phyloP scores from a whole-genome alignment of 495 filamentous ascomycete genomes.

The Talaromyces proteolyticus region DNA sequence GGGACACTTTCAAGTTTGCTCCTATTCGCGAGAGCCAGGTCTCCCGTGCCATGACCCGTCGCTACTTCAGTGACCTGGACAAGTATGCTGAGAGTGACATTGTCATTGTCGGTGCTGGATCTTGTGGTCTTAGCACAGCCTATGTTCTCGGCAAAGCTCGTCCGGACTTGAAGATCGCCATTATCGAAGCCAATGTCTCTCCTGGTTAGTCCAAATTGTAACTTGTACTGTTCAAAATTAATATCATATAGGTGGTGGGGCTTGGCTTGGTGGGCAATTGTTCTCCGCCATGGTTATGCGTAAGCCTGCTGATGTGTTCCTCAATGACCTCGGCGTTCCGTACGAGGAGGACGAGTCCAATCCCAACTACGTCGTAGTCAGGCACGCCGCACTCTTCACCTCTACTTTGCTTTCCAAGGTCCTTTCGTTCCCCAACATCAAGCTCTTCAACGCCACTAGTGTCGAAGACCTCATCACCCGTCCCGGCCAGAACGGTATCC shows the following conservation, averaged over 20 bases:
- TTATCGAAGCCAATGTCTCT: constrained; percentile 81
- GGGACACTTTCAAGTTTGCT: constrained; percentile 74
- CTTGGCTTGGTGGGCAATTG: constrained; percentile 89
- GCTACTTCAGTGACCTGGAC: constrained; percentile 88
- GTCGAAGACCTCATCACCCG: constrained; percentile 91
- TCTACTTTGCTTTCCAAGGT: constrained; percentile 78
- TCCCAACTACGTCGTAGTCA: constrained; percentile 82
- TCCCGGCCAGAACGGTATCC: constrained; percentile 30
- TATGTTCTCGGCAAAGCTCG: constrained; percentile 79
- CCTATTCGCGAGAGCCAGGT: constrained; percentile 88
- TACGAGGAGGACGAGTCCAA: constrained; percentile 82
- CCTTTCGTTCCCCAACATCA: constrained; percentile 78
- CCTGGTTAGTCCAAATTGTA: constrained; percentile 48
- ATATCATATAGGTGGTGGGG: constrained; percentile 61
- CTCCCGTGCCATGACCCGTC: constrained; percentile 84
- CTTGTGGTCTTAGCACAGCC: constrained; percentile 76
- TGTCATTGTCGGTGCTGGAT: constrained; percentile 85
- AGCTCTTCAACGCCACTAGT: constrained; percentile 89
- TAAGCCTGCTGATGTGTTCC: constrained; percentile 80
- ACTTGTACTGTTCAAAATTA: not conserved
- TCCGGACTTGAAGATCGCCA: constrained; percentile 85
- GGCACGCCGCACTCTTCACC: constrained; percentile 89
- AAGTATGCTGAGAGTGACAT: constrained; percentile 86
- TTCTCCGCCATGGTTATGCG: constrained; percentile 94
- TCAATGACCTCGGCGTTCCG: constrained; percentile 72